These are phyloP conservation scores for Taphrina flavorubra DNA, from an alignment of 1,139 yeast species.

Conservation along the genomic window DNA sequence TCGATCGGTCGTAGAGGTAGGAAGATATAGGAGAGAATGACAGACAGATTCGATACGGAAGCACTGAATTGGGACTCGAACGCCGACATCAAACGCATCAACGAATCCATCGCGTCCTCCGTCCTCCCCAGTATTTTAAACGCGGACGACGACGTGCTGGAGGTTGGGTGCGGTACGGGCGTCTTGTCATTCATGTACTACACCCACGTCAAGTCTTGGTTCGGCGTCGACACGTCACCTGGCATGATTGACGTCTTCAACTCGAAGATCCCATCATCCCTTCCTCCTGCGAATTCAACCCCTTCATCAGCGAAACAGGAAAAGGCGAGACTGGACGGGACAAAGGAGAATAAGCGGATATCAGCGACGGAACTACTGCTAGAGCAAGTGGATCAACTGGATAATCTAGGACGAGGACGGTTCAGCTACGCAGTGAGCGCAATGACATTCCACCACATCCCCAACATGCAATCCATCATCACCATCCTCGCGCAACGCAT, in stretches of 20 bases:
- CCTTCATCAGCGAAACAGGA: too few relatives aligned
- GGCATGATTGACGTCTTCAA: slow-evolving; percentile 27
- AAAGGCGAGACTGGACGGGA: too few relatives aligned
- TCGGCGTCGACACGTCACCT: slow-evolving; percentile 13
- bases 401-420: not conserved
- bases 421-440: slow-evolving; percentile 8
- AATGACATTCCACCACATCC: slow-evolving; percentile 31
- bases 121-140: slow-evolving; percentile 4
- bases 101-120: slow-evolving; percentile 12
- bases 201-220: slow-evolving; percentile 4
- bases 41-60: slow-evolving; percentile 11
- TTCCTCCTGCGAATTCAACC: not conserved
- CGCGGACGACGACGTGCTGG: slow-evolving; percentile 14
- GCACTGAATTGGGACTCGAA: slow-evolving; percentile 24
- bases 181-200: slow-evolving; percentile 10
- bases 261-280: not conserved
- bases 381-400: not conserved
- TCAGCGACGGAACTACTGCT: not conserved
- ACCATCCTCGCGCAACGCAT: slow-evolving; percentile 10
- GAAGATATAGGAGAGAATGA: not conserved
- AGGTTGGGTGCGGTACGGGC: slow-evolving; percentile 30
- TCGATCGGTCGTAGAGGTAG: too few relatives aligned
- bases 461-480: slow-evolving; percentile 14
- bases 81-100: slow-evolving; percentile 20
- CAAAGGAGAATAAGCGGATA: not conserved